Percentiles rank a stretch among this genome's conserved stretches.
These are phyloP conservation scores for Phytopythium chamaehyphon DNA, from an alignment of 352 stramenopile genomes.

Conservation along the genomic window DNA sequence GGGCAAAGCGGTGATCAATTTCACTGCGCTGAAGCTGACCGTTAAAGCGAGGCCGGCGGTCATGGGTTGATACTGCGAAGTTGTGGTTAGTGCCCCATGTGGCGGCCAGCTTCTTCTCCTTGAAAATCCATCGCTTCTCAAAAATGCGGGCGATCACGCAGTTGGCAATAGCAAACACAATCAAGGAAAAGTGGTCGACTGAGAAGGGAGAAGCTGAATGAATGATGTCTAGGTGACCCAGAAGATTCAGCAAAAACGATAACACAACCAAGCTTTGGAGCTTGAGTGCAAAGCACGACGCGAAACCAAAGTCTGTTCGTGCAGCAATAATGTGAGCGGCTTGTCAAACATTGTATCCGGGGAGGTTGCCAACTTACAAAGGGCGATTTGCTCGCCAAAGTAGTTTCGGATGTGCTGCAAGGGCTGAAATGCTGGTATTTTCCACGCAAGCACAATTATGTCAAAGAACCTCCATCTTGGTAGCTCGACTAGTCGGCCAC, in stretches of 20 bases:
- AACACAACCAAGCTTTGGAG: conserved; percentile 33
- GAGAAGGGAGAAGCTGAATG: background rate
- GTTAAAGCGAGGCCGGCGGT: conserved; percentile 48
- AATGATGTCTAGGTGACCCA: background rate
- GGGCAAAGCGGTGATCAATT: conserved; percentile 52
- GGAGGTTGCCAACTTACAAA: conserved; percentile 43
- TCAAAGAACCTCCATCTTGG: background rate
- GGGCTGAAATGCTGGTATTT: conserved; percentile 35
- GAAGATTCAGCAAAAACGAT: conserved; percentile 29
- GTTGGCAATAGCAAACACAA: conserved; percentile 47
- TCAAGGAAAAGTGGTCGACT: conserved; percentile 1
- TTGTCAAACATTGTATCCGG: background rate
- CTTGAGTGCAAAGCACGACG: conserved; percentile 43
- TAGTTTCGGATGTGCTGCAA: conserved; percentile 66
- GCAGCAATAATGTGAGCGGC: conserved; percentile 1
- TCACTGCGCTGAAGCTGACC: conserved; percentile 43
- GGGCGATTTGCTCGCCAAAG: conserved; percentile 73
- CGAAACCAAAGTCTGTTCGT: conserved; percentile 55
- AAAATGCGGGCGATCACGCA: conserved; percentile 43
- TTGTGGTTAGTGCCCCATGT: conserved; percentile 40
- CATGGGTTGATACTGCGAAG: conserved; percentile 8
- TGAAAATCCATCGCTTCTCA: conserved; percentile 59
- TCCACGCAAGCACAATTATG: conserved; percentile 2
- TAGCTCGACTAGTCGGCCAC: conserved; percentile 7
- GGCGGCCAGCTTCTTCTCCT: conserved; percentile 30